Conservation (phyloP, 1,139 yeast genomes). For the Keqinozyma sinolaborantium region DNA sequence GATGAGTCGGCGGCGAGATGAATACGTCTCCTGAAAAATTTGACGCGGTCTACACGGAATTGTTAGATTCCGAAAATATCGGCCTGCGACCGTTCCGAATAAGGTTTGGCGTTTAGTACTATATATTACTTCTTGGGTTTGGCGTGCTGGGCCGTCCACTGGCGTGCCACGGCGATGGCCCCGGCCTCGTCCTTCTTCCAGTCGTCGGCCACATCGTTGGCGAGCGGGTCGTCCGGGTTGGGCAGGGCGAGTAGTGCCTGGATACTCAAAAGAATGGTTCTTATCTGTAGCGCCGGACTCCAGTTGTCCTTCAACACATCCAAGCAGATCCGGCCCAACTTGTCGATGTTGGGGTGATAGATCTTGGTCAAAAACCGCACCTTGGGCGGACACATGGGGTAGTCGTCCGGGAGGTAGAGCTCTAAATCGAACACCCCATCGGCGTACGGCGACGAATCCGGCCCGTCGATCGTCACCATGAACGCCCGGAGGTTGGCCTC, state of each 20-base stretch:
- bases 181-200: constrained; percentile 85
- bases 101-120: no score
- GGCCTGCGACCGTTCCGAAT: no score
- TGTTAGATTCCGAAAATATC: no score
- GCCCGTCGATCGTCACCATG: constrained; percentile 84
- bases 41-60: background rate
- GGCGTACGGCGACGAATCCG: constrained; percentile 81
- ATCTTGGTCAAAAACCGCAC: constrained; percentile 89
- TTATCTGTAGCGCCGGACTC: constrained; percentile 97
- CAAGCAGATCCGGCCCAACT: constrained; percentile 90
- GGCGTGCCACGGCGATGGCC: constrained; percentile 81
- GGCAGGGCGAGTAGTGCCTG: constrained; percentile 96
- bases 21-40: background rate
- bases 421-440: constrained; percentile 74
- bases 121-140: constrained; percentile 5
- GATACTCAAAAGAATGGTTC: constrained; percentile 88
- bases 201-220: constrained; percentile 95
- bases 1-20: no score
- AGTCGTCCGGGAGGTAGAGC: constrained; percentile 81
- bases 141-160: constrained; percentile 80
- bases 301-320: constrained; percentile 90
- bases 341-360: constrained; percentile 95
- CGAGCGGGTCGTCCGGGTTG: constrained; percentile 97
- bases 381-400: constrained; percentile 92
- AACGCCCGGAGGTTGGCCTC: constrained; percentile 92